phyloP scores from a whole-genome alignment of 2,329 filamentous ascomycete species.

The Pleurostoma richardsiae region DNA sequence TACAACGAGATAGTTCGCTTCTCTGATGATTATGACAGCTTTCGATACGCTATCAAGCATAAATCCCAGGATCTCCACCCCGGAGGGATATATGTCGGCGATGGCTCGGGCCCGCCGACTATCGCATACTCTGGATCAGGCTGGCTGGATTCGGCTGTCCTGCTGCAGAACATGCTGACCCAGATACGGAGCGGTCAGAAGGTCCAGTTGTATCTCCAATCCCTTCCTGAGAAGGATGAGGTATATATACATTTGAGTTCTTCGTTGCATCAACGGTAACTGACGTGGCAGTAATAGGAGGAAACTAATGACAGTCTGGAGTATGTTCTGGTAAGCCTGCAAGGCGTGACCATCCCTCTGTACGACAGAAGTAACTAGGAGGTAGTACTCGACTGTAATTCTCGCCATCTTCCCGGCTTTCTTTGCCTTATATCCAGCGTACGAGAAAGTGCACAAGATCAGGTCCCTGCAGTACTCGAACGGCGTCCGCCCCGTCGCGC shows the following conservation, averaged over 20 bases:
- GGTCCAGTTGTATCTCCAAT: slow-evolving; percentile 1
- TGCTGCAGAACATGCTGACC: slow-evolving; percentile 8
- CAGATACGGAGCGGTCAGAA: slow-evolving; percentile 5
- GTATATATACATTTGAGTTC: too few species aligned
- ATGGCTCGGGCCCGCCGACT: slow-evolving; percentile 2
- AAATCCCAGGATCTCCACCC: neutral
- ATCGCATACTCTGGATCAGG: slow-evolving; percentile 3
- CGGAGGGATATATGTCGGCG: slow-evolving; percentile 8
- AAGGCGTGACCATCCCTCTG: too few species aligned
- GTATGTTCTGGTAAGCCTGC: too few species aligned
- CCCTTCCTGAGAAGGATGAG: neutral
- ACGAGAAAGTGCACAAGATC: slow-evolving; percentile 57
- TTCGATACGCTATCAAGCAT: neutral
- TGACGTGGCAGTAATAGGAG: too few species aligned
- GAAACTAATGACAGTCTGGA: too few species aligned
- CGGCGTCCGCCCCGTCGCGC: slow-evolving; percentile 55
- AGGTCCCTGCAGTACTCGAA: slow-evolving; percentile 65
- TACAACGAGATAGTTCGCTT: neutral
- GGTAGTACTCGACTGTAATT: slow-evolving; percentile 13
- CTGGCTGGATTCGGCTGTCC: neutral
- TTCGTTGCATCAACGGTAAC: too few species aligned
- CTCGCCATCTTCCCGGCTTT: slow-evolving; percentile 60
- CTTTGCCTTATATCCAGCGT: slow-evolving; percentile 61
- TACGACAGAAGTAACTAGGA: too few species aligned
- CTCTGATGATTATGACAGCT: neutral